Percentiles rank a stretch among this genome's conserved stretches.
Conservation (phyloP, 2,329 filamentous ascomycete genomes). For the Trichoderma guizhouense region DNA sequence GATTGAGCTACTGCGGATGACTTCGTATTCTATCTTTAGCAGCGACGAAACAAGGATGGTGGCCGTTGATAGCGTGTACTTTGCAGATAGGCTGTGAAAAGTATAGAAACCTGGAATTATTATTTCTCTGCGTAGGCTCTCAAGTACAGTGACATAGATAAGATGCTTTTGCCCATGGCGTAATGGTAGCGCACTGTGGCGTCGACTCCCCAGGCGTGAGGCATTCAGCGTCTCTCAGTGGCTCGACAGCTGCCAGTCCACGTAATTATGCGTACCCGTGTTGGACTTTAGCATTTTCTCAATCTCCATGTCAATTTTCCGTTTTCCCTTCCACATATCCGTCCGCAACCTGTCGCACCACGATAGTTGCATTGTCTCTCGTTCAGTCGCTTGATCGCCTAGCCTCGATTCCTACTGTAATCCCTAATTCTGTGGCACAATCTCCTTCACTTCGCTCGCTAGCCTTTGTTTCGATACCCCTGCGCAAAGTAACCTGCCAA, state of each 20-base stretch:
- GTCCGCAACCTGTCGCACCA: not conserved
- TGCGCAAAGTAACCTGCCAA: not conserved
- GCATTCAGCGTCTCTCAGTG: slow-evolving; percentile 9
- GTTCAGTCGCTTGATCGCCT: slow-evolving; percentile 8
- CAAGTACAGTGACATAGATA: not conserved
- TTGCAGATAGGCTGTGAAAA: not conserved
- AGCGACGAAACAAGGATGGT: not conserved
- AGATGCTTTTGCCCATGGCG: not conserved
- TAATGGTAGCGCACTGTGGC: not conserved
- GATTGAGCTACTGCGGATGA: not conserved
- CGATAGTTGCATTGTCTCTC: slow-evolving; percentile 2
- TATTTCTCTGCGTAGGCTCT: too few species aligned
- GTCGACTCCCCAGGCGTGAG: not conserved
- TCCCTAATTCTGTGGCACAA: not conserved
- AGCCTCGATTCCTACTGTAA: not conserved
- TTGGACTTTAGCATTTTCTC: not conserved
- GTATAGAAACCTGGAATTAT: not conserved
- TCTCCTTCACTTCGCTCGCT: slow-evolving; percentile 12
- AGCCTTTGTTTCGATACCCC: not conserved
- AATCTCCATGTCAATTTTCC: not conserved
- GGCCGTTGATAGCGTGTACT: not conserved
- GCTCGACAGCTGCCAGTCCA: not conserved
- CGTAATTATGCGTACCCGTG: not conserved
- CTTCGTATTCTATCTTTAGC: slow-evolving; percentile 17
- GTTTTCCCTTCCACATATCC: not conserved